Conservation (phyloP, 2,329 filamentous ascomycete genomes). For the Cladosporium velox region DNA sequence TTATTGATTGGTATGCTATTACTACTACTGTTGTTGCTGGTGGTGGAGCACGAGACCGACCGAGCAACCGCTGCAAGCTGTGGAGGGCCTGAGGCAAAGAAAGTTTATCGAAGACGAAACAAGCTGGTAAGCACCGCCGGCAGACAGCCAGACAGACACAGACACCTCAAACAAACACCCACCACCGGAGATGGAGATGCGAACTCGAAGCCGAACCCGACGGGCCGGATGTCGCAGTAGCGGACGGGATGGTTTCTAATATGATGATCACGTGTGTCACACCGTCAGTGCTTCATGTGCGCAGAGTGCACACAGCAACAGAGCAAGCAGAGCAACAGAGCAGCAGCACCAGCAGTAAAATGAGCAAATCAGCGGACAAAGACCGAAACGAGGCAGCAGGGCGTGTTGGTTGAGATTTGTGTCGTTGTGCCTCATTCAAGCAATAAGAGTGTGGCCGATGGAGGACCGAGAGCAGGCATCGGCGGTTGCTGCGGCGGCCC, state of each 20-base stretch:
- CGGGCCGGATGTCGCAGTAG: neutral
- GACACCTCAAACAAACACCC: neutral
- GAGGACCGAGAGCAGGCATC: slow-evolving; percentile 17
- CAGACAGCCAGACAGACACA: neutral
- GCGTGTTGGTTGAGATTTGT: slow-evolving; percentile 8
- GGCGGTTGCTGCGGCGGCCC: slow-evolving; percentile 19
- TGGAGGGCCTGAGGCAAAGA: slow-evolving; percentile 3
- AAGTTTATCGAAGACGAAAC: neutral
- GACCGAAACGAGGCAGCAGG: slow-evolving; percentile 3
- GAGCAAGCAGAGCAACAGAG: neutral
- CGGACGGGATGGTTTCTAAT: neutral
- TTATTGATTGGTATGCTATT: slow-evolving; percentile 7
- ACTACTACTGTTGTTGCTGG: neutral
- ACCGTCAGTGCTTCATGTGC: slow-evolving; percentile 6
- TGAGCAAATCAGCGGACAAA: neutral
- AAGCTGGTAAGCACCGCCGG: neutral
- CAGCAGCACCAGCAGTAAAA: neutral
- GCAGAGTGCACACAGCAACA: neutral
- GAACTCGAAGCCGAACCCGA: slow-evolving; percentile 6
- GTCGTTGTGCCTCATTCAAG: neutral
- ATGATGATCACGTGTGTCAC: slow-evolving; percentile 10
- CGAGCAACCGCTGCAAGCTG: neutral
- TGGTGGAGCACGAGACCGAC: slow-evolving; percentile 15
- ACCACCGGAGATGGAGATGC: neutral
- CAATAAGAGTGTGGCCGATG: slow-evolving; percentile 1